Conservation (phyloP, 2,329 filamentous ascomycete genomes). For the Fusarium devonianum region DNA sequence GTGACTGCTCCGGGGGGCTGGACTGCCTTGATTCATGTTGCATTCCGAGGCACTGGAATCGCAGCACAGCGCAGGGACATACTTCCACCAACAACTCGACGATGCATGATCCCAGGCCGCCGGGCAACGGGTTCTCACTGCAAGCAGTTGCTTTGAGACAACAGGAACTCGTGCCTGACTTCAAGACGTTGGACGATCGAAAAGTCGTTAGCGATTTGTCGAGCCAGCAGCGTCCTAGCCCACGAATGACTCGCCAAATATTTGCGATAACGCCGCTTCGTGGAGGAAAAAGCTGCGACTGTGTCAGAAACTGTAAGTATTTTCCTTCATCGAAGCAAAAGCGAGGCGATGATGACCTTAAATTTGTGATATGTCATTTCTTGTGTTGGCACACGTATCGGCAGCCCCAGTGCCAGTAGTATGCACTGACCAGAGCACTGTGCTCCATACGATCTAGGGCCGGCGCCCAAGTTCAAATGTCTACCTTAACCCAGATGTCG, state of each 20-base stretch:
- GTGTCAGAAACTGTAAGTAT: too few relatives aligned
- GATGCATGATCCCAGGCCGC: slow-evolving; percentile 18
- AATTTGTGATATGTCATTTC: too few relatives aligned
- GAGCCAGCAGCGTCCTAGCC: background rate
- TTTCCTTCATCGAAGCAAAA: too few relatives aligned
- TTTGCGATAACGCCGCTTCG: background rate
- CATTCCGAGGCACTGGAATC: slow-evolving; percentile 18
- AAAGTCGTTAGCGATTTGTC: background rate
- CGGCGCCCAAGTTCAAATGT: background rate
- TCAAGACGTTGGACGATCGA: slow-evolving; percentile 5
- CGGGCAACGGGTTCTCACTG: slow-evolving; percentile 15
- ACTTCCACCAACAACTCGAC: slow-evolving; percentile 4
- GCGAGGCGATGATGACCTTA: too few relatives aligned
- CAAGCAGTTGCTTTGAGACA: slow-evolving; percentile 4
- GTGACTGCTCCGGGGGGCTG: slow-evolving; percentile 2
- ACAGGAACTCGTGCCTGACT: slow-evolving; percentile 8
- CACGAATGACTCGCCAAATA: too few relatives aligned
- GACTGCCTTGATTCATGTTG: slow-evolving; percentile 7
- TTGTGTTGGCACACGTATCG: too few relatives aligned
- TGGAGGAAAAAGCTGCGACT: too few relatives aligned
- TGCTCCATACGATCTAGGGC: background rate
- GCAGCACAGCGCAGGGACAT: slow-evolving; percentile 7
- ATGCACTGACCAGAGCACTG: slow-evolving; percentile 5
- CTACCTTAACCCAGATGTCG: background rate
- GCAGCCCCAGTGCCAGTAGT: background rate